Conservation (phyloP, 352 stramenopile genomes). For the Hyaloperonospora arabidopsidis region DNA sequence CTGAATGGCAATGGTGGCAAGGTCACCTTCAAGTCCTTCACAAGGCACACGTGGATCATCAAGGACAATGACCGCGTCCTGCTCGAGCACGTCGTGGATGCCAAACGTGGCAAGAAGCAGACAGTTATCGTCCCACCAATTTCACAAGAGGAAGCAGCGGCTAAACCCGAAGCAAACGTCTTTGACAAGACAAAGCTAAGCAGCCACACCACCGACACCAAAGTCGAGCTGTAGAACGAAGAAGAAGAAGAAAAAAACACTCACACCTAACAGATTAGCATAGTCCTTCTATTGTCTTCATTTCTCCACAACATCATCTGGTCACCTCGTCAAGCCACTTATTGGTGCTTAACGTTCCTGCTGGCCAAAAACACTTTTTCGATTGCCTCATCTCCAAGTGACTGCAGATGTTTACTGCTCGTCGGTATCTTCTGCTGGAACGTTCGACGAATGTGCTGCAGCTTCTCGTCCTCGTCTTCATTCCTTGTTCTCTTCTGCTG, state of each 20-base stretch:
- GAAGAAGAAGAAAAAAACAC: too few species aligned
- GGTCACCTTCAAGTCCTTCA: constrained; percentile 55
- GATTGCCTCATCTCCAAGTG: constrained; percentile 39
- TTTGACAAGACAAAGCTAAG: constrained; percentile 2
- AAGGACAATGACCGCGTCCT: constrained; percentile 47
- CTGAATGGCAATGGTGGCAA: constrained; percentile 38
- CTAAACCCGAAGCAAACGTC: constrained; percentile 1
- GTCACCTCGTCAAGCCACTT: constrained; percentile 20
- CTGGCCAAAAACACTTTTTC: constrained; percentile 57
- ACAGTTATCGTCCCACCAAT: constrained; percentile 34
- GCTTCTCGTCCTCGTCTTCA: background rate
- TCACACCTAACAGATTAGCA: too few species aligned
- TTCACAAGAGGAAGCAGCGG: constrained; percentile 14
- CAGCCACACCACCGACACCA: constrained; percentile 15
- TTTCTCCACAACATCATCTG: background rate
- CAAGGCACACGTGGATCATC: constrained; percentile 59
- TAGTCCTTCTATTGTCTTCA: too few species aligned
- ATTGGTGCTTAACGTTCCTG: constrained; percentile 55
- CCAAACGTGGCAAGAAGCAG: constrained; percentile 43
- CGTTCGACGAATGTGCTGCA: constrained; percentile 58
- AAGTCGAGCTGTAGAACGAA: constrained; percentile 38
- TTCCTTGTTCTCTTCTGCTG: constrained; percentile 6
- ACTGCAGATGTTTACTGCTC: constrained; percentile 60
- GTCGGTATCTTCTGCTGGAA: constrained; percentile 66
- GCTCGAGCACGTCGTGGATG: constrained; percentile 42